phyloP scores from a whole-genome alignment of 495 filamentous ascomycete genomes.

The Penicillium canescens region DNA sequence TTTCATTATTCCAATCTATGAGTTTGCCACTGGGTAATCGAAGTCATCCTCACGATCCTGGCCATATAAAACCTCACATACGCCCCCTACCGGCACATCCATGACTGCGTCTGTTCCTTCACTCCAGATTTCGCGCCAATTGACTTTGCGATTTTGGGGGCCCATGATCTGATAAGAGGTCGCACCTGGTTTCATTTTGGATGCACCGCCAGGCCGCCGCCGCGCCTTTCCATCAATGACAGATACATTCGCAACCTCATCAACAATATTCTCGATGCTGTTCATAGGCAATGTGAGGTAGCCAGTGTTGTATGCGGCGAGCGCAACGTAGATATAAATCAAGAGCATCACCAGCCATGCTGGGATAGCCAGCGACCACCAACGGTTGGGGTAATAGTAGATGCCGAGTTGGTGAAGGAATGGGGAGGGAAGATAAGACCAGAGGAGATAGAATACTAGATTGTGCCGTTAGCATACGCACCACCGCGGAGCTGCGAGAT shows the following conservation, averaged over 20 bases:
- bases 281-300: slow-evolving; percentile 80
- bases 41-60: slow-evolving; percentile 41
- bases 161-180: slow-evolving; percentile 50
- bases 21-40: slow-evolving; percentile 5
- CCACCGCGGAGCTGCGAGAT: background rate
- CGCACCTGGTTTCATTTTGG: slow-evolving; percentile 47
- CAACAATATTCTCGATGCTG: slow-evolving; percentile 86
- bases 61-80: slow-evolving; percentile 80
- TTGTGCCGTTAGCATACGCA: background rate
- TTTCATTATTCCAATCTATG: slow-evolving; percentile 3
- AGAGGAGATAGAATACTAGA: slow-evolving; percentile 81
- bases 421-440: slow-evolving; percentile 89
- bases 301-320: slow-evolving; percentile 87
- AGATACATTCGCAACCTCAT: slow-evolving; percentile 84
- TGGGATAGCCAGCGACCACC: slow-evolving; percentile 94
- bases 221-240: slow-evolving; percentile 72
- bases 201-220: slow-evolving; percentile 46
- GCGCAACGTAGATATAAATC: slow-evolving; percentile 90
- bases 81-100: slow-evolving; percentile 94
- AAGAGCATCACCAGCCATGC: slow-evolving; percentile 85
- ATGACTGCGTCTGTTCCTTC: slow-evolving; percentile 95
- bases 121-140: slow-evolving; percentile 81
- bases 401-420: slow-evolving; percentile 93
- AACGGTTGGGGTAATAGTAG: slow-evolving; percentile 94
- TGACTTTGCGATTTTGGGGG: slow-evolving; percentile 51